These are phyloP conservation scores for Arachnopeziza araneosa DNA, from an alignment of 2,329 filamentous ascomycete genomes.

Conservation along the genomic window DNA sequence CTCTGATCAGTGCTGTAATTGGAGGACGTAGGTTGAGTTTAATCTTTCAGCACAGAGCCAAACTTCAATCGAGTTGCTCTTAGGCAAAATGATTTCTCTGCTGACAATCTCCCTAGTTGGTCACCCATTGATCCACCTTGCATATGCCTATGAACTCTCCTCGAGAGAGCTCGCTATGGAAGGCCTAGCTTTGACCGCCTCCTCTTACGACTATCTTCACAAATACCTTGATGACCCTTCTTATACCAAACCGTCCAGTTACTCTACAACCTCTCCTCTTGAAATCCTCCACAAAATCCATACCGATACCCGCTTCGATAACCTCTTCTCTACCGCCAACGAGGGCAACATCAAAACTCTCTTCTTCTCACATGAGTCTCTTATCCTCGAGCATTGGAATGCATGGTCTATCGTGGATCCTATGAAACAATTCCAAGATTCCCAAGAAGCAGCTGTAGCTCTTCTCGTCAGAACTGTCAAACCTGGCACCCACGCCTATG, in stretches of 20 bases:
- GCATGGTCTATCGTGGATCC: conserved; percentile 71
- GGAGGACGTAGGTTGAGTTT: conserved; percentile 59
- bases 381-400: conserved; percentile 85
- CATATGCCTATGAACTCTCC: conserved; percentile 86
- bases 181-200: conserved; percentile 64
- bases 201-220: conserved; percentile 54
- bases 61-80: neutral
- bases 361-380: conserved; percentile 62
- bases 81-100: neutral
- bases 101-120: conserved; percentile 51
- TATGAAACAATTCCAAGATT: conserved; percentile 67
- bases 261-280: conserved; percentile 56
- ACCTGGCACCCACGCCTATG: conserved; percentile 59
- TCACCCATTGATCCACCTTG: conserved; percentile 89
- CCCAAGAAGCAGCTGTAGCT: conserved; percentile 55
- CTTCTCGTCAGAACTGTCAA: conserved; percentile 57
- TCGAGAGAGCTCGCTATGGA: conserved; percentile 85
- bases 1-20: conserved; percentile 75
- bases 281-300: conserved; percentile 67
- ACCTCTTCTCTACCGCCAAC: conserved; percentile 53
- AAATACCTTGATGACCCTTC: conserved; percentile 66
- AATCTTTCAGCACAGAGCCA: neutral
- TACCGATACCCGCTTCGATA: conserved; percentile 64
- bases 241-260: conserved; percentile 60
- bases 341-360: conserved; percentile 60